phyloP scores from a whole-genome alignment of 192 early-diverging fungal genomes.

The Backusella morwellensis region DNA sequence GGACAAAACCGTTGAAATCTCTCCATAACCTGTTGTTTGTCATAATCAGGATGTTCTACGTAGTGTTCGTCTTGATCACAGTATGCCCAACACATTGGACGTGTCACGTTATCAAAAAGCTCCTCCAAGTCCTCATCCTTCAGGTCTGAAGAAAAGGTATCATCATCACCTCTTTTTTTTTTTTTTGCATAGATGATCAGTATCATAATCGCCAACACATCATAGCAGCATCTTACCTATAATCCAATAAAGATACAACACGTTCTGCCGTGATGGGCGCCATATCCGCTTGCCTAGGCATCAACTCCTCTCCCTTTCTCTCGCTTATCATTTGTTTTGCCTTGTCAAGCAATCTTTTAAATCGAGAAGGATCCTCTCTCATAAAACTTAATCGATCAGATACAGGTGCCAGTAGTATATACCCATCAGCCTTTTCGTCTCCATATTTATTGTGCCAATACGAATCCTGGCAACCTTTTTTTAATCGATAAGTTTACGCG shows the following conservation, averaged over 20 bases:
- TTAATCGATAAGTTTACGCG: neutral
- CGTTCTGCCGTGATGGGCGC: conserved; percentile 41
- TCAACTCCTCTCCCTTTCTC: conserved; percentile 37
- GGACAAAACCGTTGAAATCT: conserved; percentile 12
- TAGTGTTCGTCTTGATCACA: conserved; percentile 8
- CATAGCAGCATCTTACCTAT: conserved; percentile 24
- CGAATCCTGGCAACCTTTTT: conserved; percentile 31
- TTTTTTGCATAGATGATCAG: neutral
- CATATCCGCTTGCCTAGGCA: conserved; percentile 30
- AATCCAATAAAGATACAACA: conserved; percentile 32
- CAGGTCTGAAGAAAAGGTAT: conserved; percentile 21
- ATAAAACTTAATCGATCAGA: conserved; percentile 41
- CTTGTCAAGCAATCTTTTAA: conserved; percentile 21
- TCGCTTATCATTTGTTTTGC: conserved; percentile 37
- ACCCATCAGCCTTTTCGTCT: conserved; percentile 20
- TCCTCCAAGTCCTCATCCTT: neutral
- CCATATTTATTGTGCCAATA: conserved; percentile 34
- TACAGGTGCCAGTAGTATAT: conserved; percentile 41
- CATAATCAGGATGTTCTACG: neutral
- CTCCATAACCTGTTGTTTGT: conserved; percentile 11
- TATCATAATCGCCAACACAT: too few species aligned
- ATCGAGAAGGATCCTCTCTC: conserved; percentile 7
- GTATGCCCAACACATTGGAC: conserved; percentile 7
- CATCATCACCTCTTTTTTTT: conserved; percentile 16
- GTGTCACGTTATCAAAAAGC: neutral